Evolutionary conservation across 345 rosid species (phyloP).

Genomic region (Eucalyptus victrix): DNA sequence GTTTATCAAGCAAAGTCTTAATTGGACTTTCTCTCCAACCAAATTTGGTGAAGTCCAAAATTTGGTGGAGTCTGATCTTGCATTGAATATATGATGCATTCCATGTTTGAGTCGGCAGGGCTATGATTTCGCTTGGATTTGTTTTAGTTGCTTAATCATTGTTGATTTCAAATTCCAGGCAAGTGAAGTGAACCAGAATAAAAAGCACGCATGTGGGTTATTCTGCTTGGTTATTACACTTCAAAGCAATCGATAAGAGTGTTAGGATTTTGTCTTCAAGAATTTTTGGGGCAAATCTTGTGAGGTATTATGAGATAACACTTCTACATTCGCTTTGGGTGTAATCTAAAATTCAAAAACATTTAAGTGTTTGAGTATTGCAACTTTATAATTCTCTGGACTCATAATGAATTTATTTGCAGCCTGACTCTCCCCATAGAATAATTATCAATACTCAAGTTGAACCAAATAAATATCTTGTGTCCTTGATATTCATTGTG

Average conservation of each 20-base stretch:
- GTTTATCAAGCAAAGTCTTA: not conserved
- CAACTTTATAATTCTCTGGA: not conserved
- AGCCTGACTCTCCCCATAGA: not conserved
- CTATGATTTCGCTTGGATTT: too few species aligned
- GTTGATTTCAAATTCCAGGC: not conserved
- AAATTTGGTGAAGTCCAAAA: too few species aligned
- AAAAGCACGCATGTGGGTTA: not conserved
- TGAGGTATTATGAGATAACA: too few species aligned
- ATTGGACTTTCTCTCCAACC: not conserved
- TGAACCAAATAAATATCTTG: not conserved
- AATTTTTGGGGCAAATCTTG: not conserved
- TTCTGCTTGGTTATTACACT: not conserved
- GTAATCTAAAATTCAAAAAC: not conserved
- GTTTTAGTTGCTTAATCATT: not conserved
- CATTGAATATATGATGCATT: not conserved
- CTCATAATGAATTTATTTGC: too few species aligned
- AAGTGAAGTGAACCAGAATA: not conserved
- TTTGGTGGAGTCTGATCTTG: too few species aligned
- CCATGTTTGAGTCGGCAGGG: not conserved
- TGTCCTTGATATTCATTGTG: too few species aligned
- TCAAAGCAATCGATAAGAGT: not conserved
- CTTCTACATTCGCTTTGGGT: not conserved
- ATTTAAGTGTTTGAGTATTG: not conserved
- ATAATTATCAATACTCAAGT: too few species aligned
- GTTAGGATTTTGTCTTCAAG: not conserved